Conservation (phyloP, 306 rosid genomes). For the peach (Prunus persica) region DNA sequence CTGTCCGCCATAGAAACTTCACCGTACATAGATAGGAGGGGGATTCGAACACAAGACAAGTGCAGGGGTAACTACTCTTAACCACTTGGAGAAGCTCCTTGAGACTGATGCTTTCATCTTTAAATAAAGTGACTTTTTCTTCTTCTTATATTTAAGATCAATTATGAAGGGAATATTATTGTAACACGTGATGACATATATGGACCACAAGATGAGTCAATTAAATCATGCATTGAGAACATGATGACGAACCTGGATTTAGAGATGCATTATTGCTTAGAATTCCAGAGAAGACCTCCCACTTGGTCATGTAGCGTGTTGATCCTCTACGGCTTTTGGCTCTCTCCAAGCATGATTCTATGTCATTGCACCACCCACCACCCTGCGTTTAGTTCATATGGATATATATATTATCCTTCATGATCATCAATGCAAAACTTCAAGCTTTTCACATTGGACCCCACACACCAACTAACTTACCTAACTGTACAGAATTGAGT, state of each 20-base stretch:
- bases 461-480: constrained; percentile 21
- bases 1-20: not conserved
- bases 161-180: not conserved
- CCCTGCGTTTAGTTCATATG: too few relatives aligned
- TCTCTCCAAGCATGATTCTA: too few relatives aligned
- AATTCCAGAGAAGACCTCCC: too few relatives aligned
- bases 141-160: not conserved
- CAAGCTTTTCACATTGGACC: constrained; percentile 1
- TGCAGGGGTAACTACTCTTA: too few relatives aligned
- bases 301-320: too few relatives aligned
- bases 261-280: too few relatives aligned
- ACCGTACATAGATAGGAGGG: not conserved
- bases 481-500: constrained; percentile 13
- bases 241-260: too few relatives aligned
- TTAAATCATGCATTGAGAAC: not conserved
- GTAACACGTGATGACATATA: not conserved
- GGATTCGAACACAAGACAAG: too few relatives aligned
- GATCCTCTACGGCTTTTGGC: too few relatives aligned
- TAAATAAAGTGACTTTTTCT: not conserved
- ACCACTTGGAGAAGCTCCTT: too few relatives aligned
- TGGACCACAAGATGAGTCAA: not conserved
- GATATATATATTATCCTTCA: not conserved
- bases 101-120: too few relatives aligned
- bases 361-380: too few relatives aligned
- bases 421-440: not conserved